Percentiles rank a stretch among this genome's conserved stretches.
Conservation (phyloP, 441 rosid genomes). For the Theobroma grandiflorum region DNA sequence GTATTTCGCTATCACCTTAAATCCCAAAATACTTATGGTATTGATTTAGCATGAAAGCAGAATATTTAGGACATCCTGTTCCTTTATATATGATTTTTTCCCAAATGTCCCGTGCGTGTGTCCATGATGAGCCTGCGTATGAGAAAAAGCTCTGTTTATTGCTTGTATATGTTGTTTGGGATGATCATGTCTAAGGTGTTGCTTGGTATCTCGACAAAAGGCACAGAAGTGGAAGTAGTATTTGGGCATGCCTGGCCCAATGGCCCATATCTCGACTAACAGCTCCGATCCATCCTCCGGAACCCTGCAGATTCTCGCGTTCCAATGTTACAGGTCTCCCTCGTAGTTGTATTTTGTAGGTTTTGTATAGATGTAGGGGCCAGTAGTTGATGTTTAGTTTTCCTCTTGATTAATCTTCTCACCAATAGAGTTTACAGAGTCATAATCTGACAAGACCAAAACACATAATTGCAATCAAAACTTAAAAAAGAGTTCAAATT, state of each 20-base stretch:
- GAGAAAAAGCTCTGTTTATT: background rate
- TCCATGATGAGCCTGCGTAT: background rate
- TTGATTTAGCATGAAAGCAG: background rate
- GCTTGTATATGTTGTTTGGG: background rate
- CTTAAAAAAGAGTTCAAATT: background rate
- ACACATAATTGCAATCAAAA: background rate
- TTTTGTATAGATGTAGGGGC: background rate
- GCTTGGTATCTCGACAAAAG: background rate
- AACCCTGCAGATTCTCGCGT: background rate
- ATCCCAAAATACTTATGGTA: background rate
- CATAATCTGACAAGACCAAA: background rate
- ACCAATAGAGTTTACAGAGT: background rate
- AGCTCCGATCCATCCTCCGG: background rate
- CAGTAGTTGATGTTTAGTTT: background rate
- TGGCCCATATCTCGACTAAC: background rate
- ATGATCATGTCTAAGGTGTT: background rate
- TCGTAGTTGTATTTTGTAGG: too few species aligned
- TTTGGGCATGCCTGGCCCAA: background rate
- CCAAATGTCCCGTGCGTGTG: background rate
- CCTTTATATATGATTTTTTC: background rate
- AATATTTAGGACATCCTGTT: background rate
- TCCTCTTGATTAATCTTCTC: background rate
- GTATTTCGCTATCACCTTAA: background rate
- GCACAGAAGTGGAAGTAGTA: too few species aligned
- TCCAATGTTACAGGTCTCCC: background rate